Evolutionary conservation across 805 yeast species (phyloP).

Genomic region (Sugiyamaella chiloensis): DNA sequence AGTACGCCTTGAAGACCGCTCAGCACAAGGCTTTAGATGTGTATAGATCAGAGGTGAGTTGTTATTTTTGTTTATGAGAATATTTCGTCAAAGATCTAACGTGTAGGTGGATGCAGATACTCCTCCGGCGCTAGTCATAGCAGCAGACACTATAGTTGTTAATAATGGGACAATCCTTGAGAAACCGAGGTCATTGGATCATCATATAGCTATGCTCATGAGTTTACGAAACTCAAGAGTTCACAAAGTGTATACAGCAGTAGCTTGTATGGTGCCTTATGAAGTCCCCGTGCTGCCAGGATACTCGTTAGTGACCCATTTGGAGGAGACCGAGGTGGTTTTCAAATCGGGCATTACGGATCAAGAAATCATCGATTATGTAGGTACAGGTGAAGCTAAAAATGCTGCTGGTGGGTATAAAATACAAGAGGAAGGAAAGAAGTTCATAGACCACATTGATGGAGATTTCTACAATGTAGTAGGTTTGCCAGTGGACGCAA

Average conservation of each 20-base stretch:
- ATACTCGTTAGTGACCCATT: slow-evolving; percentile 37
- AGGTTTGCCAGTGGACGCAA: slow-evolving; percentile 71
- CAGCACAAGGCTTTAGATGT: slow-evolving; percentile 64
- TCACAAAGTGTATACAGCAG: slow-evolving; percentile 53
- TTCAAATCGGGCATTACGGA: slow-evolving; percentile 45
- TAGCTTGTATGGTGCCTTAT: slow-evolving; percentile 44
- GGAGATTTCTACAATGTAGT: slow-evolving; percentile 89
- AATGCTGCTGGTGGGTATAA: slow-evolving; percentile 92
- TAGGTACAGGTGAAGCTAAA: slow-evolving; percentile 66
- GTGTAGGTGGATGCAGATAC: slow-evolving; percentile 32
- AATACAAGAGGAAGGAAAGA: slow-evolving; percentile 70
- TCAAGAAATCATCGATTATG: slow-evolving; percentile 59
- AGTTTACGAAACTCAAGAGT: slow-evolving; percentile 44
- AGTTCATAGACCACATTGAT: slow-evolving; percentile 55
- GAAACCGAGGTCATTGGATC: slow-evolving; percentile 63
- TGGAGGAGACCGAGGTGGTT: slow-evolving; percentile 42
- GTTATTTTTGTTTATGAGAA: too few species aligned
- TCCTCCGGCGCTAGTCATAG: slow-evolving; percentile 35
- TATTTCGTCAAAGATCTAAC: too few species aligned
- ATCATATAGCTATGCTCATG: slow-evolving; percentile 50
- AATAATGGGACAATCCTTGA: slow-evolving; percentile 64
- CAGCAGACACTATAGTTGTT: slow-evolving; percentile 80
- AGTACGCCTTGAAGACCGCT: slow-evolving; percentile 73
- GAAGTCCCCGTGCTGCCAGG: slow-evolving; percentile 42
- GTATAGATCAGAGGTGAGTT: slow-evolving; percentile 39